phyloP scores from a whole-genome alignment of 495 filamentous ascomycete genomes.

The Hypomontagnella monticulosa region DNA sequence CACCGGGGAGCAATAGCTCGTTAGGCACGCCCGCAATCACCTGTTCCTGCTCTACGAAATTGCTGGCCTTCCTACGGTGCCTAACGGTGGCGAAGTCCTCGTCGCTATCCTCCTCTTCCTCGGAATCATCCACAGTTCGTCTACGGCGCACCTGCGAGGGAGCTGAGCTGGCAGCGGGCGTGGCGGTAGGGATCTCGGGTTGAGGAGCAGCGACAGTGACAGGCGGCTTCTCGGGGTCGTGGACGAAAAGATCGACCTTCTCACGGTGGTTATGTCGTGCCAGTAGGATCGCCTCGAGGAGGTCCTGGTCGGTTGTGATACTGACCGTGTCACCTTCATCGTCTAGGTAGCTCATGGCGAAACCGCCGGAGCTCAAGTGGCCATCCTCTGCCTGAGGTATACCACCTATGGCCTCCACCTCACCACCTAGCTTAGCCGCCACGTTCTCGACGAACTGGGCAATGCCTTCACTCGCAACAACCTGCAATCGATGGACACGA shows the following conservation, averaged over 20 bases:
- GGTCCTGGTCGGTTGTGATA: constrained; percentile 94
- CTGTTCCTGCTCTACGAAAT: constrained; percentile 66
- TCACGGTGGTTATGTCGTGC: constrained; percentile 79
- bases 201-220: constrained; percentile 74
- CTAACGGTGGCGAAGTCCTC: constrained; percentile 63
- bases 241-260: constrained; percentile 97
- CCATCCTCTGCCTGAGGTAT: constrained; percentile 79
- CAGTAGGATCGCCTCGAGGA: constrained; percentile 87
- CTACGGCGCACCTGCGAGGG: constrained; percentile 68
- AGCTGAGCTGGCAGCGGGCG: constrained; percentile 58
- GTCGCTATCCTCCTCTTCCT: constrained; percentile 67
- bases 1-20: constrained; percentile 90
- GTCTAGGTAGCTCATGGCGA: constrained; percentile 94
- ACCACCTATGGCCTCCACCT: constrained; percentile 87
- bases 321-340: constrained; percentile 98
- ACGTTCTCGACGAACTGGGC: constrained; percentile 82
- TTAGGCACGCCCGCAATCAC: constrained; percentile 93
- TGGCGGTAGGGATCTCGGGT: constrained; percentile 62
- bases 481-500: constrained; percentile 90
- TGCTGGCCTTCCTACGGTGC: constrained; percentile 49
- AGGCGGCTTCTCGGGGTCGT: constrained; percentile 88
- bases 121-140: constrained; percentile 56
- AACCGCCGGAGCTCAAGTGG: constrained; percentile 80
- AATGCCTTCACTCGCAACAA: constrained; percentile 81
- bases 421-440: constrained; percentile 84